Percentiles rank a stretch among this genome's conserved stretches.
These are phyloP conservation scores for Amanita inopinata DNA, from an alignment of 768 basidiomycete genomes.

Conservation along the genomic window DNA sequence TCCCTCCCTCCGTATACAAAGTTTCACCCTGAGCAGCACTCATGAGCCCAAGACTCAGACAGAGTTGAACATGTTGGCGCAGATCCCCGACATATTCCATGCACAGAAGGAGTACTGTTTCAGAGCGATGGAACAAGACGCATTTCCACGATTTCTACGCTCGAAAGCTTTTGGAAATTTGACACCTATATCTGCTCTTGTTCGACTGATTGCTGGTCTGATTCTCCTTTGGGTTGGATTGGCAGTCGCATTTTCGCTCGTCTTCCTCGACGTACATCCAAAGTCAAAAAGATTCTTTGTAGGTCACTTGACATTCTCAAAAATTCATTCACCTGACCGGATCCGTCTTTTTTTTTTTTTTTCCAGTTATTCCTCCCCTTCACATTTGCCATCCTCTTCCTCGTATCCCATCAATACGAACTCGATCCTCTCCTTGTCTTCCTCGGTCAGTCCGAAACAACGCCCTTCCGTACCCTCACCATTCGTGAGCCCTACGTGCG, in stretches of 20 bases:
- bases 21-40: slow-evolving; percentile 74
- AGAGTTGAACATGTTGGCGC: slow-evolving; percentile 72
- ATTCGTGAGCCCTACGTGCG: slow-evolving; percentile 93
- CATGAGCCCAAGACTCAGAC: slow-evolving; percentile 61
- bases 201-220: slow-evolving; percentile 77
- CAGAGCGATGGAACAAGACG: slow-evolving; percentile 92
- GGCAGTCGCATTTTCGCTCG: slow-evolving; percentile 78
- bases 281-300: slow-evolving; percentile 94
- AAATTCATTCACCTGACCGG: background rate
- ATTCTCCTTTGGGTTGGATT: slow-evolving; percentile 93
- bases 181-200: slow-evolving; percentile 82
- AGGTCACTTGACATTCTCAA: slow-evolving; percentile 30
- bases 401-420: slow-evolving; percentile 94
- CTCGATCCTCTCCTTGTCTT: slow-evolving; percentile 94
- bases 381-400: slow-evolving; percentile 77
- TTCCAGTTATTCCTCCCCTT: slow-evolving; percentile 90
- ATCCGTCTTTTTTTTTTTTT: slow-evolving; percentile 1
- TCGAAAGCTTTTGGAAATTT: slow-evolving; percentile 98
- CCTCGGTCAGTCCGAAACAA: slow-evolving; percentile 89
- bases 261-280: slow-evolving; percentile 90
- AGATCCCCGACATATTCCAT: slow-evolving; percentile 95
- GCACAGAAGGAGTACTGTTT: slow-evolving; percentile 96
- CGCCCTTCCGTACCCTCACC: slow-evolving; percentile 87
- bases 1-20: slow-evolving; percentile 81
- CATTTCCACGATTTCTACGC: slow-evolving; percentile 88